These are phyloP conservation scores for Glycine soja DNA, from an alignment of 306 rosid genomes.

Conservation along the genomic window DNA sequence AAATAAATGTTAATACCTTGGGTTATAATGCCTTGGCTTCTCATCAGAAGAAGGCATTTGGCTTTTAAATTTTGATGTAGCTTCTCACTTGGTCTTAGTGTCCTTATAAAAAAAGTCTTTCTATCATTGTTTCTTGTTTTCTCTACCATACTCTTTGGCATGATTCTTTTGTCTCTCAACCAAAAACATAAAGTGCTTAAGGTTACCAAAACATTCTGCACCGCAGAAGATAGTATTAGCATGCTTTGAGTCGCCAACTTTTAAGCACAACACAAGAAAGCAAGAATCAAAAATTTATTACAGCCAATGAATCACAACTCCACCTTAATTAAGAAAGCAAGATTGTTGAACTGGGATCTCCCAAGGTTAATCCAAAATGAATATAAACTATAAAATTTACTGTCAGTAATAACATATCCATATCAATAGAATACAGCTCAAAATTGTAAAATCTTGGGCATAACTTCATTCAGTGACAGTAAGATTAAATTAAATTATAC, in stretches of 20 bases:
- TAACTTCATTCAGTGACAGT: conserved; percentile 1
- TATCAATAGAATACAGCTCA: conserved; percentile 17
- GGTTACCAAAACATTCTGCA: conserved; percentile 6
- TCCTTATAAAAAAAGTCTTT: not conserved
- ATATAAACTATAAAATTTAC: not conserved
- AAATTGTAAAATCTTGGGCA: not conserved
- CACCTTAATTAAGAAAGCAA: not conserved
- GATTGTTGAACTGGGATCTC: not conserved
- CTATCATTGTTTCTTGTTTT: conserved; percentile 20
- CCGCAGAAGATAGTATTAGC: not conserved
- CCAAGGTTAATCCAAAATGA: not conserved
- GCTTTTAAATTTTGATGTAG: conserved; percentile 36
- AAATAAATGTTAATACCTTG: conserved; percentile 39
- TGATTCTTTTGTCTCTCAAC: conserved; percentile 8
- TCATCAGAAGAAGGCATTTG: conserved; percentile 35
- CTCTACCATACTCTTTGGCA: conserved; percentile 11
- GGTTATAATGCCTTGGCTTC: conserved; percentile 12
- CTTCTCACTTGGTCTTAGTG: conserved; percentile 23
- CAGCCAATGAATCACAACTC: not conserved
- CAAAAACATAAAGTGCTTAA: not conserved
- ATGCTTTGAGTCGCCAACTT: not conserved
- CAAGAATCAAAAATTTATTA: not conserved
- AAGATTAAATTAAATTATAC: conserved; percentile 37
- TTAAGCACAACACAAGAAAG: not conserved
- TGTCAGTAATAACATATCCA: not conserved